phyloP scores from a whole-genome alignment of 164 flowering plant genomes.

The Pachysandra terminalis region DNA sequence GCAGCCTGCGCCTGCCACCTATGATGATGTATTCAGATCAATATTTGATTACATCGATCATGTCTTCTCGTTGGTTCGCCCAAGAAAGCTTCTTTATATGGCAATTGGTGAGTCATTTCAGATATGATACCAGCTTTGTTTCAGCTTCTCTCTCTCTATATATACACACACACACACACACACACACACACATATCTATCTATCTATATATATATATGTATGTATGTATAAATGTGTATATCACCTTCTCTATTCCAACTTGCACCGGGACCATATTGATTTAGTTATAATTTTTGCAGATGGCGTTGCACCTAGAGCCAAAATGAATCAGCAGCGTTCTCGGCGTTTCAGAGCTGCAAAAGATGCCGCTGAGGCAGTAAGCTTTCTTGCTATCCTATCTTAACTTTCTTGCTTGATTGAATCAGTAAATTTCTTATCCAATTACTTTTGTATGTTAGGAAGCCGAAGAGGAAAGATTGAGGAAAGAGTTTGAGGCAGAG shows the following conservation, averaged over 20 bases:
- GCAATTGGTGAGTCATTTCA: slow-evolving; percentile 69
- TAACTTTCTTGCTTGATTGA: not conserved
- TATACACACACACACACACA: too few relatives aligned
- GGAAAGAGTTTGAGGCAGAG: slow-evolving; percentile 65
- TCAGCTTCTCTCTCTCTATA: not conserved
- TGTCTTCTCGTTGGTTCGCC: slow-evolving; percentile 81
- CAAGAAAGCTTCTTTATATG: slow-evolving; percentile 90
- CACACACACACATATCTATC: too few relatives aligned
- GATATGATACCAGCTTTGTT: not conserved
- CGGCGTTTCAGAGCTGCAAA: slow-evolving; percentile 98
- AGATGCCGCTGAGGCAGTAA: slow-evolving; percentile 96
- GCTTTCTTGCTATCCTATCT: slow-evolving; percentile 18
- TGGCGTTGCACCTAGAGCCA: slow-evolving; percentile 99
- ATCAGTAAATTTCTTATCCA: not conserved
- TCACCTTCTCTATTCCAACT: not conserved
- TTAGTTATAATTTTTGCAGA: slow-evolving; percentile 38
- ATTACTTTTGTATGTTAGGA: slow-evolving; percentile 47
- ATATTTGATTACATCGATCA: slow-evolving; percentile 96
- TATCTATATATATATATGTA: too few relatives aligned
- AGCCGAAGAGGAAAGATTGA: slow-evolving; percentile 87
- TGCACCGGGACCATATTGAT: not conserved
- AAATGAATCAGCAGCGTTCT: slow-evolving; percentile 98
- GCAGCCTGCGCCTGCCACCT: slow-evolving; percentile 89
- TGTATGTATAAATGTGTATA: too few relatives aligned
- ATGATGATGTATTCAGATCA: slow-evolving; percentile 75